phyloP scores from a whole-genome alignment of 305 asterid genomes.

The Solanum hybrid region DNA sequence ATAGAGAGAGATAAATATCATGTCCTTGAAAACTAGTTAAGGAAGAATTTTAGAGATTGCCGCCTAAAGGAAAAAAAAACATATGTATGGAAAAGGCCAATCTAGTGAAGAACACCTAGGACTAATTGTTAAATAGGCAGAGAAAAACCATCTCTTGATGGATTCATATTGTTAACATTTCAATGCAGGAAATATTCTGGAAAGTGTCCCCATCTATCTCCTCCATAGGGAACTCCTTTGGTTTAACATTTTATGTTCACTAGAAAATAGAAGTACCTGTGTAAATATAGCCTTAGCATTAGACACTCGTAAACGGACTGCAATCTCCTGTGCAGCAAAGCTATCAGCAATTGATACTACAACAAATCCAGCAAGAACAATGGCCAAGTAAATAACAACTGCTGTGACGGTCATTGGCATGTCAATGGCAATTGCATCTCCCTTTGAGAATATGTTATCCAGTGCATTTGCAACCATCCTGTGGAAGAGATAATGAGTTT shows the following conservation, averaged over 20 bases:
- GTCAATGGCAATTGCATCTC: constrained; percentile 88
- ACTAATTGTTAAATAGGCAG: not conserved
- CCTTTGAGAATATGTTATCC: constrained; percentile 53
- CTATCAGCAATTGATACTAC: constrained; percentile 98
- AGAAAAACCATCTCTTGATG: not conserved
- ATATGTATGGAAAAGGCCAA: not conserved
- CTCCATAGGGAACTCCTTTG: not conserved
- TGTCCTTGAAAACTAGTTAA: not conserved
- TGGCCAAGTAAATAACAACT: constrained; percentile 74
- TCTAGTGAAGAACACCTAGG: not conserved
- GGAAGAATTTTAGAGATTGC: not conserved
- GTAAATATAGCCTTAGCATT: constrained; percentile 82
- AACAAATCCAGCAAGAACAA: constrained; percentile 64
- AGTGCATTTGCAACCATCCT: constrained; percentile 93
- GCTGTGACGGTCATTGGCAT: constrained; percentile 92
- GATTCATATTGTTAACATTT: not conserved
- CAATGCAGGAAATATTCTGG: not conserved
- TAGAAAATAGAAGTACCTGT: constrained; percentile 37
- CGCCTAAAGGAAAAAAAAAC: not conserved
- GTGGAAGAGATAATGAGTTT: constrained; percentile 4
- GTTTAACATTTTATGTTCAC: not conserved
- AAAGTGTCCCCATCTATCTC: not conserved
- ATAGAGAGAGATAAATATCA: not conserved
- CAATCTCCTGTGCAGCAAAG: constrained; percentile 89
- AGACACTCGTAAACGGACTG: constrained; percentile 68